Base-by-base conservation (phyloP, 148 eudicot genomes). In the Tetragonia tetragonoides region DNA sequence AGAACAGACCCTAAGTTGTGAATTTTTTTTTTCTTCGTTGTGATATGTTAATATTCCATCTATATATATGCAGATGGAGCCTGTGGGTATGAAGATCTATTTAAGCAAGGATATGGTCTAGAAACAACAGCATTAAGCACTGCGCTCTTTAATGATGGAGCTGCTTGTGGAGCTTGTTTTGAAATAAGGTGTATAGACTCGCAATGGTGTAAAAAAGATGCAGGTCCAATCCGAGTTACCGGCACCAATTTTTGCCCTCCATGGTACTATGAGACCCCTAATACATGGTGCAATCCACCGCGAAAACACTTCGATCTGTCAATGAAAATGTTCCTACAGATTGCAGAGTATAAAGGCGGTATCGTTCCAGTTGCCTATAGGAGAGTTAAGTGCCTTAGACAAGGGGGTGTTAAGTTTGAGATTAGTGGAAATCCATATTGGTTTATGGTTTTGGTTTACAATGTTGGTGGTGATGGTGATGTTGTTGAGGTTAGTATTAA, bases 81-180 rank as follows among this genome's bases (percentile, higher is more conserved):
- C 56, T 89, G 90, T 77, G 88, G 91, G 2, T 88, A 88, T 44
- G 84, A 74, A 49, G 68, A 88, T 66, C 76, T 82, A 39, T 73
- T 77, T 23, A 56, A 82, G 37, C 84, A 82, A 82, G 84, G 84
- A 24, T 82, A 82, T 47, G 81, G 84, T 14, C 63, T 82, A 14
- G 84, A 73, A 77, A 82, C 84, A 68, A 61, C 89, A 2, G 92
- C 92, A 18, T 69, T 89, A 15, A 89, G 92, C 78, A 83, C 92
- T 5, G 86, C 89, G 49, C 75, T 89, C 6, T 89, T 89, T 82
- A 87, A 89, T 72, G 64, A 87, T 1, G 92, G 92, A 7, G 74
- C 75, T 0, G 24, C 85, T 0, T 89, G 89, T 57, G 88, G 89
- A 12, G 82, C 88, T 11, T 89, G 92, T 54, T 89, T 77, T 37